Evolutionary conservation across 2,329 filamentous ascomycete species (phyloP), one percentile per base, ranked within the genome.

Genomic region (Xylariaceae sp.): DNA sequence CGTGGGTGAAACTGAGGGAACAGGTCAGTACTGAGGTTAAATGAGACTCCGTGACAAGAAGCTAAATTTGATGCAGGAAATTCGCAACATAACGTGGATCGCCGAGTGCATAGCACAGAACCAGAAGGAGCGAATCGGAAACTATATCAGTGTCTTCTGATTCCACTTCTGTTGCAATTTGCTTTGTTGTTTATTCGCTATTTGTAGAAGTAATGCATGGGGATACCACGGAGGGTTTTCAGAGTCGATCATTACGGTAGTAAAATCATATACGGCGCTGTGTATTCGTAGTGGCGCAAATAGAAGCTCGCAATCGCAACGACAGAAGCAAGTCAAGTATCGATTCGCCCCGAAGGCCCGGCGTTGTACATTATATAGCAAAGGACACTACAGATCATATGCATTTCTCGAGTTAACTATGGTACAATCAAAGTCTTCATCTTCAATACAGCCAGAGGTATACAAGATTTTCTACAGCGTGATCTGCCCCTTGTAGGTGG

Each of bases 51-150:
- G 15, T 12, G 26, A 26, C 18, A 22, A n/a, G 12, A 17, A 31
- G 41, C 50, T 49, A 50, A 50, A 37, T 30, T 39, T 41, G 62
- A 69, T 16, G 6, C 48, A 97, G 90, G 93, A 98, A 85, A 96
- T 97, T 58, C 87, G 93, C 52, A 98, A 98, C 69, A 95, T 98
- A 61, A 97, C 93, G 38, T 98, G 93, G 93, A 98, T 98, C 66
- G 86, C 93, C 17, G 93, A 98, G 69, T 98, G 93, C 71, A 98
- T 98, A 78, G 93, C 93, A 42, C 93, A 98, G 71, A 96, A 95
- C 73, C 93, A 98, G 70, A 98, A 98, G 74, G 93, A 98, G 68
- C 82, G 93, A 63, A 97, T 98, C 64, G 87, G 88, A 56, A 98
- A 97, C 71, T 98, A 95, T 69, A 98, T 98, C 65, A 95, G 89